Base-by-base conservation (phyloP, 2,329 filamentous ascomycete genomes). In the Fusarium sp. region DNA sequence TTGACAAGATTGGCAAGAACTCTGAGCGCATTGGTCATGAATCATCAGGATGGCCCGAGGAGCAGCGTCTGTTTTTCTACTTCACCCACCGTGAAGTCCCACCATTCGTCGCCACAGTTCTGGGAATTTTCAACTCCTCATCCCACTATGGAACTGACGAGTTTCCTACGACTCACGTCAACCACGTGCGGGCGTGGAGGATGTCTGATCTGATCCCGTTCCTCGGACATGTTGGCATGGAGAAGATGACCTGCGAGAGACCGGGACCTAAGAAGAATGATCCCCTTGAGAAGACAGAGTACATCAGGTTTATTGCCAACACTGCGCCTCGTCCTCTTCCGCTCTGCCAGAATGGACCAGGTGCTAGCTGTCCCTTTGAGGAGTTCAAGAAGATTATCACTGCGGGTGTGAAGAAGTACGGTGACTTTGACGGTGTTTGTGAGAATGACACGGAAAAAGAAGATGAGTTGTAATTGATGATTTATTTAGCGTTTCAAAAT, bases 171-270 rank as follows among this genome's bases (percentile, higher is more conserved):
- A 59, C 65, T 0, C 70, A 69, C 9, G 68, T 72, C 45, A 72
- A 72, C 11, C 62, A 72, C 3, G 67, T 62, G 2, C 32, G 70
- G 21, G 70, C 70, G 10, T 72, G 70, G 70, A 69, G 62, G 48
- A 72, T 72, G 69, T 69, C 70, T 30, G 70, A 72, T 21, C 44
- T 72, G 0, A 72, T 72, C 24, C 70, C 70, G 0, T 72, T 72
- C 45, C 8, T 72, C 7, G 70, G 70, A 0, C 69, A 72, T 17
- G 69, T 72, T 5, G 70, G 69, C 1, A 71, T 72, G 69, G 70
- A 72, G 36, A 72, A 72, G 44, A 72, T 72, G 70, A 69, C 55
- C 0, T 72, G 69, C 1, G 47, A 58, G 24, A 23, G 43, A 24
- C 67, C 61, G 1, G 49, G 49, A 14, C 28, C 43, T 0, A 20